Evolutionary conservation across 2,329 filamentous ascomycete species (phyloP), one percentile per base, ranked within the genome.

Genomic region (Tolypocladium capitatum): DNA sequence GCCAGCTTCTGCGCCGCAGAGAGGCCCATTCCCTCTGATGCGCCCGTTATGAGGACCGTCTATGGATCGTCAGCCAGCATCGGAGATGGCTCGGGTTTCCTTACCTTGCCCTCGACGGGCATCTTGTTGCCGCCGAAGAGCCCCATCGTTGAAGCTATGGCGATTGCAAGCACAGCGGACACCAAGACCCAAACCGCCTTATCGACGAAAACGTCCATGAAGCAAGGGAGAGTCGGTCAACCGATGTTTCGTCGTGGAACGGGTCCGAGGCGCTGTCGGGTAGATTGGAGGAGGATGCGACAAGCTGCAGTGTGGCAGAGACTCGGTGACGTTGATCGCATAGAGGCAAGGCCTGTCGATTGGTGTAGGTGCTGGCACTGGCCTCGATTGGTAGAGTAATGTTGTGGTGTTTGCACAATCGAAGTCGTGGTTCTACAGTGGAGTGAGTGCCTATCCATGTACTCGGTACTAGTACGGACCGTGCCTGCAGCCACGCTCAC

Each of bases 21-120:
- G 56, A 82, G 80, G 50, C 92, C 92, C 84, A 96, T 87, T 49
- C 92, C 92, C 61, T 96, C 86, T 0, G 92, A 96, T 31, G 83
- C 89, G 43, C 92, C 92, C 0, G 92, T 98, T 46, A 98, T 72
- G 48, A 97, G 72, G 46, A 94, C 75, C 2, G 90, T 95, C 89
- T 95, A 45, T 11, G 24, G 46, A 10, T 13, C 31, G 48, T 50
- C 21, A 46, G 5, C 34, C 35, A 52, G 48, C 46, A 11, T 1
- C 9, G 6, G 16, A n/a, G 4, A 32, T 24, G 38, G 32, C 14
- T 34, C 45, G 13, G 14, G 16, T 3, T 60, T 3, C 10, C 71
- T 45, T 63, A 92, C 90, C 73, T 84, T 86, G 63, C 88, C 88
- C 57, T 89, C 81, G 11, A 96, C 86, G 45, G 82, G 79, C 70